phyloP scores from a whole-genome alignment of 495 filamentous ascomycete genomes.

The Paragyromitra xinjiangensis region DNA sequence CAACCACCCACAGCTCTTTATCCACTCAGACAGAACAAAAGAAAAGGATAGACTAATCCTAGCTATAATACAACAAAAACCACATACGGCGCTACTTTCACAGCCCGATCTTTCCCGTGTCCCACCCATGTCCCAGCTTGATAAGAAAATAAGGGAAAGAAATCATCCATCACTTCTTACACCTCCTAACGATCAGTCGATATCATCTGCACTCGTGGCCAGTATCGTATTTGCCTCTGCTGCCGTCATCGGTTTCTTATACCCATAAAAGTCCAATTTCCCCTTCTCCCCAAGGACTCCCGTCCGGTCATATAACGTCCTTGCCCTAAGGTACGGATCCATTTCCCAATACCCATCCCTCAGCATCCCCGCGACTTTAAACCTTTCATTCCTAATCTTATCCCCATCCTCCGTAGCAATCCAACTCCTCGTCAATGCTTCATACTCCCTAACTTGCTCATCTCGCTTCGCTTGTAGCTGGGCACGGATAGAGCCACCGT shows the following conservation, averaged over 20 bases:
- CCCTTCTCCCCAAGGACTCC: slow-evolving; percentile 74
- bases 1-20: slow-evolving; percentile 12
- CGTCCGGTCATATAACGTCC: slow-evolving; percentile 76
- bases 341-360: slow-evolving; percentile 83
- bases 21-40: slow-evolving; percentile 9
- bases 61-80: slow-evolving; percentile 21
- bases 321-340: slow-evolving; percentile 78
- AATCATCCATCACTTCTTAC: neutral
- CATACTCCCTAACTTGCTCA: slow-evolving; percentile 72
- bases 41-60: neutral
- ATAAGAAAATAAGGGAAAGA: slow-evolving; percentile 1
- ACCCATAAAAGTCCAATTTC: slow-evolving; percentile 71
- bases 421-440: slow-evolving; percentile 77
- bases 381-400: slow-evolving; percentile 63
- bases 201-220: slow-evolving; percentile 64
- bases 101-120: neutral
- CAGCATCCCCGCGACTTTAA: slow-evolving; percentile 68
- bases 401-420: slow-evolving; percentile 59
- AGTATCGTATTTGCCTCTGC: slow-evolving; percentile 35
- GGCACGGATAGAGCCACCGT: slow-evolving; percentile 71
- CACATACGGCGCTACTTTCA: neutral
- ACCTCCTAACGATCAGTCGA: slow-evolving; percentile 61
- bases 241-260: slow-evolving; percentile 50
- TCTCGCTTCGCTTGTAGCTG: slow-evolving; percentile 68
- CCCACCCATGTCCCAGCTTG: neutral